Base-by-base conservation (phyloP, 1,139 yeast species). In the Candida mesenterica region DNA sequence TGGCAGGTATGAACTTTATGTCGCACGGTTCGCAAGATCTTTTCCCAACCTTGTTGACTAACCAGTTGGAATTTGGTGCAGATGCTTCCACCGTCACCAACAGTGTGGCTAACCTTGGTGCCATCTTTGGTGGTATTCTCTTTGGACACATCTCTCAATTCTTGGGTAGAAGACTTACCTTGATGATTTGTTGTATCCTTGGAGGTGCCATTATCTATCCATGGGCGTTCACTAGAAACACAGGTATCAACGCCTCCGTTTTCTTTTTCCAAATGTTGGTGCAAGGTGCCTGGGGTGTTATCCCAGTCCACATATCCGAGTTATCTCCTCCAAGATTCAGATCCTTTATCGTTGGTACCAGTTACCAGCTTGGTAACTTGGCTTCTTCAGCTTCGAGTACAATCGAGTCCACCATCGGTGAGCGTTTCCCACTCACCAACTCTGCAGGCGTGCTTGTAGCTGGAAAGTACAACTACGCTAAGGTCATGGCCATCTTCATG, bases 11-110 rank as follows among this genome's bases (percentile, higher is more conserved):
- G 54, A 75, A 75, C 52, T 75, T 75, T 50, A 65, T 69, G 53
- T 68, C 79, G 9, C 81, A 75, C 41, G 79, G 78, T 1, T 67
- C 78, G 7, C 80, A 74, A 50, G 81, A 75, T 53, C 57, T 75
- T 39, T 72, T 67, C 52, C 77, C 77, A 24, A 72, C 78, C 0
- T 53, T 72, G 53, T 58, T 75, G 17, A 56, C 60, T 10, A 62
- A 55, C 10, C 79, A 75, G 50, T 53, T 63, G 33, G 52, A 49
- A 10, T 55, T 62, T 19, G 50, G 57, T 13, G 45, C 60, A 2
- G 56, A 75, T 44, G 52, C 57, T 10, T 56, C 61, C 36, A 74
- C 79, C 0, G 66, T 72, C 13, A 71, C 72, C 31, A 64, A 67
- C 52, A 64, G 63, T 10, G 70, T 75, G 10, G 64, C 66, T 28